These are phyloP conservation scores for Multifurca ochricompacta DNA, from an alignment of 768 basidiomycete genomes.

Conservation along the genomic window DNA sequence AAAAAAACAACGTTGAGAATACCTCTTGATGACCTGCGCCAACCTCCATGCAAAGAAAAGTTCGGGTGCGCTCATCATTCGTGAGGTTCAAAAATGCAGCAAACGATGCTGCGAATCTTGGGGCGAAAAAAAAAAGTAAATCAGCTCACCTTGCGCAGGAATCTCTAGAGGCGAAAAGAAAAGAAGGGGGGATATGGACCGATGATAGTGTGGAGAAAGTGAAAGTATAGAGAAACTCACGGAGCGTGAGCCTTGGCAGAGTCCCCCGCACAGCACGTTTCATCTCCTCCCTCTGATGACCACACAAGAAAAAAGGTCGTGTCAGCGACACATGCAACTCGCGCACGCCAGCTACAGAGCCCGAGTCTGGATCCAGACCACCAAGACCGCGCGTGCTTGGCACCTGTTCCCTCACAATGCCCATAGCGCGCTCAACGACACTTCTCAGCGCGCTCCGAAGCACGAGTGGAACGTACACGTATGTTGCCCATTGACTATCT, in stretches of 20 bases:
- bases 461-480: slow-evolving; percentile 65
- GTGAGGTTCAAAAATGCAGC: slow-evolving; percentile 58
- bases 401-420: slow-evolving; percentile 36
- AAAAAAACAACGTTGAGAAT: background rate
- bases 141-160: background rate
- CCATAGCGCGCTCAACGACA: slow-evolving; percentile 39
- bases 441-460: slow-evolving; percentile 38
- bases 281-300: slow-evolving; percentile 72
- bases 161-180: background rate
- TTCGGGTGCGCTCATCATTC: slow-evolving; percentile 76
- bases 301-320: slow-evolving; percentile 69
- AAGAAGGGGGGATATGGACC: too few relatives aligned
- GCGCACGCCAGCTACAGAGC: slow-evolving; percentile 18
- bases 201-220: background rate
- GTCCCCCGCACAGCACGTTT: slow-evolving; percentile 50
- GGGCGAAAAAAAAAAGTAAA: background rate
- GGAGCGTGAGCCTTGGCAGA: slow-evolving; percentile 39
- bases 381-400: slow-evolving; percentile 44
- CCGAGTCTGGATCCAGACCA: slow-evolving; percentile 12
- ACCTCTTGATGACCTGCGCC: slow-evolving; percentile 83
- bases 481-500: slow-evolving; percentile 77
- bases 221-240: slow-evolving; percentile 32
- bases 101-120: slow-evolving; percentile 69
- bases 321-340: slow-evolving; percentile 84
- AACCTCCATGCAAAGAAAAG: slow-evolving; percentile 74